A percentile compares a stretch with the other conserved stretches of the same genome.
Conservation (phyloP, 2,329 filamentous ascomycete species). For the Claviceps quebecensis region DNA sequence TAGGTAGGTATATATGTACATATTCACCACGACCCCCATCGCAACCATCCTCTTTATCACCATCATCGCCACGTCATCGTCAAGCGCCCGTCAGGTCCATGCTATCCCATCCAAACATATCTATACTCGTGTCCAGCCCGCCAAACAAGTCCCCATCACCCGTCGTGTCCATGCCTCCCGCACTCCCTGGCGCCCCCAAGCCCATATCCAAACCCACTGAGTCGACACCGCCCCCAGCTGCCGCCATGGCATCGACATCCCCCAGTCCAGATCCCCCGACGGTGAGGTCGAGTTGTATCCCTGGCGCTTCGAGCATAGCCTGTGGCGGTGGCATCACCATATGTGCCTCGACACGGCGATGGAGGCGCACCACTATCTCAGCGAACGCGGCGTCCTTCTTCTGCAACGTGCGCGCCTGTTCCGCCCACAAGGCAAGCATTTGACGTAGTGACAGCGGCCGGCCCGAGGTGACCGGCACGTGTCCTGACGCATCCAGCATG, state of each 20-base stretch:
- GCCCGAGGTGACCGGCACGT: conserved; percentile 25
- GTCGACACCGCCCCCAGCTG: conserved; percentile 28
- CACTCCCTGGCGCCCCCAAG: conserved; percentile 23
- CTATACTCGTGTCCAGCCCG: conserved; percentile 24
- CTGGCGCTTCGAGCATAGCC: conserved; percentile 27
- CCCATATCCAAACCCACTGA: conserved; percentile 31
- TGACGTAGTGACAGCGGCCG: conserved; percentile 43
- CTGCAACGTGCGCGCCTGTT: conserved; percentile 42
- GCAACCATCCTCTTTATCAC: too few species aligned
- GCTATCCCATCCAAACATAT: conserved; percentile 28
- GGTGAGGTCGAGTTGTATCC: conserved; percentile 27
- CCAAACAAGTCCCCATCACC: conserved; percentile 27
- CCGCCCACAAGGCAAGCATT: conserved; percentile 42
- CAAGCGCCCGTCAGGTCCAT: conserved; percentile 18
- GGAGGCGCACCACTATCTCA: conserved; percentile 47
- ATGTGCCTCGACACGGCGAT: conserved; percentile 52
- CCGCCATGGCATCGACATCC: conserved; percentile 29
- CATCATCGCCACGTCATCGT: background rate
- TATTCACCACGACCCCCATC: too few species aligned
- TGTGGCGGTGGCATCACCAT: conserved; percentile 31
- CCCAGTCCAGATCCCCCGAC: conserved; percentile 24
- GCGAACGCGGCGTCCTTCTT: conserved; percentile 42
- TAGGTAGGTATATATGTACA: too few species aligned
- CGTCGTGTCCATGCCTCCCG: conserved; percentile 16
- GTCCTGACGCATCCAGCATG: conserved; percentile 21